phyloP scores from a whole-genome alignment of 208 protist species.

The Strigomonas culicis region DNA sequence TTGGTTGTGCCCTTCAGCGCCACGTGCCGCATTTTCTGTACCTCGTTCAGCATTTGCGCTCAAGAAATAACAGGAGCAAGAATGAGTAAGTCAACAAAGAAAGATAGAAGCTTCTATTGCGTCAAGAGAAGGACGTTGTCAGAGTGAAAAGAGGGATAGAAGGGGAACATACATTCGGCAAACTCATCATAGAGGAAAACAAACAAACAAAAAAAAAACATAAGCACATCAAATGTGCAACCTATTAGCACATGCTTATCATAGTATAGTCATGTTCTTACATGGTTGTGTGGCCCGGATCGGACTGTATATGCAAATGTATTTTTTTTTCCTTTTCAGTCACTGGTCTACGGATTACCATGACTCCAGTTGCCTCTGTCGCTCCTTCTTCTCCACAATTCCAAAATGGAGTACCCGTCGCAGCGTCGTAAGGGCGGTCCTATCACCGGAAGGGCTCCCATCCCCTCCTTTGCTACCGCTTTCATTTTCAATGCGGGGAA shows the following conservation, averaged over 20 bases:
- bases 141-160: conserved; percentile 9
- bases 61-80: background rate
- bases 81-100: background rate
- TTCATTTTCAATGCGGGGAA: too few relatives aligned
- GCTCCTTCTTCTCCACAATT: background rate
- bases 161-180: background rate
- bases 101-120: background rate
- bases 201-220: conserved; percentile 12
- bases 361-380: background rate
- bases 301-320: too few relatives aligned
- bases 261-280: too few relatives aligned
- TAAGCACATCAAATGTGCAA: conserved; percentile 4
- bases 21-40: conserved; percentile 26
- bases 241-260: conserved; percentile 5
- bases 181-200: background rate
- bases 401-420: too few relatives aligned
- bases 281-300: too few relatives aligned
- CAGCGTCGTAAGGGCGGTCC: too few relatives aligned
- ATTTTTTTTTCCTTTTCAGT: too few relatives aligned
- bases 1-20: conserved; percentile 31
- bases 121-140: background rate
- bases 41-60: conserved; percentile 2
- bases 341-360: background rate
- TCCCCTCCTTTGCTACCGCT: background rate
- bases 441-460: too few relatives aligned